Percentiles rank a stretch among this genome's conserved stretches.
Evolutionary conservation across 208 protist species (phyloP).

Genomic region (Leptomonas seymouri): DNA sequence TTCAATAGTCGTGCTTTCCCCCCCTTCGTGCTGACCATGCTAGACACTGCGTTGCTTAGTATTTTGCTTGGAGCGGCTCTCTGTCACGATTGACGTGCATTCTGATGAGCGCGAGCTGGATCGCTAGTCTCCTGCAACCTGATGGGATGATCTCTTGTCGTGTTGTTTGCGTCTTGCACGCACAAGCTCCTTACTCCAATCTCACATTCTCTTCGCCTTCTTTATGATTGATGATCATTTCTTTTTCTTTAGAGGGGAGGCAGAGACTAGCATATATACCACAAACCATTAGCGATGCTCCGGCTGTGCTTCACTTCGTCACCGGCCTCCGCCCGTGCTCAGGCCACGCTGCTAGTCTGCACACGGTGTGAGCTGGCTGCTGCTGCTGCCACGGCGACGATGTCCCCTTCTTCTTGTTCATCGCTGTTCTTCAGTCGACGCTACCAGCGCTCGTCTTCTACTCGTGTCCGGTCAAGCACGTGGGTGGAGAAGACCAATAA

Average conservation of each 20-base stretch:
- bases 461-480: slow-evolving; percentile 21
- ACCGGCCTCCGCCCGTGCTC: background rate
- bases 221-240: too few species aligned
- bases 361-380: background rate
- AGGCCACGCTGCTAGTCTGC: background rate
- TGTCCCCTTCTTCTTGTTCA: background rate
- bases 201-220: too few species aligned
- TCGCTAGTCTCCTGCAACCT: too few species aligned
- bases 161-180: slow-evolving; percentile 9
- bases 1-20: too few species aligned
- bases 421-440: slow-evolving; percentile 19
- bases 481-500: slow-evolving; percentile 36
- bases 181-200: too few species aligned
- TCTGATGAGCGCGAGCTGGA: too few species aligned
- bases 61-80: too few species aligned
- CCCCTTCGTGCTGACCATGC: too few species aligned
- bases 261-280: too few species aligned
- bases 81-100: too few species aligned
- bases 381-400: background rate
- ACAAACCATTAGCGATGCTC: background rate
- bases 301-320: background rate
- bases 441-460: slow-evolving; percentile 33
- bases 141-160: too few species aligned
- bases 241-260: background rate
- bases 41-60: too few species aligned